Evolutionary conservation across 495 filamentous ascomycete genomes (phyloP).

Genomic region (Aspergillus incahuasiensis): DNA sequence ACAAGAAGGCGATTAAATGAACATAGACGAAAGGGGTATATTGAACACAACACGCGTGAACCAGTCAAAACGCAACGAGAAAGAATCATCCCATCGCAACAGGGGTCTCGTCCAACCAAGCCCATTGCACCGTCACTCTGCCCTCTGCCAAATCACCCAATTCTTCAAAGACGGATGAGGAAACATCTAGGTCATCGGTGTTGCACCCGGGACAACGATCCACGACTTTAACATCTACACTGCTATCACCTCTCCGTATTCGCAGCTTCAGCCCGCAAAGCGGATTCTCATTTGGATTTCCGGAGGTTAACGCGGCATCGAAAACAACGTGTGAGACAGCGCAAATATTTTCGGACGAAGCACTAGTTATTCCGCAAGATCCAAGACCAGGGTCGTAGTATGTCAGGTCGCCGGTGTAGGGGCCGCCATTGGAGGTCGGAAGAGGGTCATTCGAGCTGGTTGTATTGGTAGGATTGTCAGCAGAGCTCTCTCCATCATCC

Average conservation of each 20-base stretch:
- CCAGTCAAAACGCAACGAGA: not conserved
- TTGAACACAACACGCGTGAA: not conserved
- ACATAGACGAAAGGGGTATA: constrained; percentile 9
- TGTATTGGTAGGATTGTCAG: not conserved
- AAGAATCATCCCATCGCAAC: constrained; percentile 6
- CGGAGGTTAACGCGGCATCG: constrained; percentile 51
- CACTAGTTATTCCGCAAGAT: constrained; percentile 60
- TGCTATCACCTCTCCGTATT: constrained; percentile 39
- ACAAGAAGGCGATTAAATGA: not conserved
- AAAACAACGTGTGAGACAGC: constrained; percentile 64
- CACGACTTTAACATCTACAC: constrained; percentile 65
- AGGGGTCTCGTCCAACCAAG: constrained; percentile 51
- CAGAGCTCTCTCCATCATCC: constrained; percentile 4
- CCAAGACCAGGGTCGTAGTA: constrained; percentile 67
- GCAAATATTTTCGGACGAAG: constrained; percentile 51
- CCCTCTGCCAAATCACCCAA: constrained; percentile 54
- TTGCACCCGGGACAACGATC: constrained; percentile 68
- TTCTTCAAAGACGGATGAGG: constrained; percentile 52
- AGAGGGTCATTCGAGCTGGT: constrained; percentile 48
- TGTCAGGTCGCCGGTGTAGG: constrained; percentile 62
- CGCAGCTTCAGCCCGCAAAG: constrained; percentile 64
- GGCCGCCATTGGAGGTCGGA: constrained; percentile 43
- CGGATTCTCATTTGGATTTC: constrained; percentile 65
- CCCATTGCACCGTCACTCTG: constrained; percentile 60
- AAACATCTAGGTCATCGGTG: constrained; percentile 64